A percentile compares a stretch with the other conserved stretches of the same genome.
These are phyloP conservation scores for Serendipita sp. DNA, from an alignment of 768 basidiomycete genomes.

Conservation along the genomic window DNA sequence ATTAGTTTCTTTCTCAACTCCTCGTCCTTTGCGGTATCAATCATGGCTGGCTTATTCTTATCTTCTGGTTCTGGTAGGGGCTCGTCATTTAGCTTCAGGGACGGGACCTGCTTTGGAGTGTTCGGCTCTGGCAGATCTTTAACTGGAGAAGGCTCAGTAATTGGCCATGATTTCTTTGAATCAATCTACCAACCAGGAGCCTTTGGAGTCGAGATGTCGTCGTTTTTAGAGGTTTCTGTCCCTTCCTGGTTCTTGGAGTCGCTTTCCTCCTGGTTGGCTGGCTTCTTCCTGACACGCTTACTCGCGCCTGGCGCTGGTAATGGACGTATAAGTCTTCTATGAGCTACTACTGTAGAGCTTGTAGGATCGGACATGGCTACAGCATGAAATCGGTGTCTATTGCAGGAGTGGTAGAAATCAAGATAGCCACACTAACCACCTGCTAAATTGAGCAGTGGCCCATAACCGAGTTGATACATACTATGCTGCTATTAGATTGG, in stretches of 20 bases:
- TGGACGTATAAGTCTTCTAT: not conserved
- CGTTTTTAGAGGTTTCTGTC: not conserved
- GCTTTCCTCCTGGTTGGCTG: not conserved
- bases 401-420: not conserved
- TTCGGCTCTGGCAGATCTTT: not conserved
- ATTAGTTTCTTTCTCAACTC: not conserved
- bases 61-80: not conserved
- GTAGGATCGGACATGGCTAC: too few species aligned
- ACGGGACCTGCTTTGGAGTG: not conserved
- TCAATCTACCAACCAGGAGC: not conserved
- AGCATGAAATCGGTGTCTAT: not conserved
- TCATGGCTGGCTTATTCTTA: not conserved
- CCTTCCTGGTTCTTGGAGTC: not conserved
- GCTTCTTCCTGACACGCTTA: not conserved
- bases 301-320: not conserved
- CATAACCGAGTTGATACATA: not conserved
- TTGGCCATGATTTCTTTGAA: not conserved
- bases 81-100: not conserved
- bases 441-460: not conserved
- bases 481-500: not conserved
- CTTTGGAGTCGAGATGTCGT: not conserved
- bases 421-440: not conserved
- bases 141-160: not conserved
- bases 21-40: conserved; percentile 1
- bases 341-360: not conserved